These are phyloP conservation scores for Cicer judaicum DNA, from an alignment of 306 rosid genomes.

Conservation along the genomic window DNA sequence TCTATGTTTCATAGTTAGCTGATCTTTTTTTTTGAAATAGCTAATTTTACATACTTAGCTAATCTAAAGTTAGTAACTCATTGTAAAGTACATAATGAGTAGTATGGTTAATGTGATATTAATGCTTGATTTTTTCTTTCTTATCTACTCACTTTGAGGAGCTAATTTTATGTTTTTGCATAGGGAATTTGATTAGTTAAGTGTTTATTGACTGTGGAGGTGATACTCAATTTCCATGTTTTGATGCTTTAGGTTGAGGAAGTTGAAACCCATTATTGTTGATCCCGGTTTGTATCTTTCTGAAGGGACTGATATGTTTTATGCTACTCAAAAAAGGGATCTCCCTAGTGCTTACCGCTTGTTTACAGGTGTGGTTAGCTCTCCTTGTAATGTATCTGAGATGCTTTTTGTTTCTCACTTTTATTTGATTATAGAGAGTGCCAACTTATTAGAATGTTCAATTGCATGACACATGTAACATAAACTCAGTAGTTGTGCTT, in stretches of 20 bases:
- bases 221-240: slow-evolving; percentile 27
- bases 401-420: not conserved
- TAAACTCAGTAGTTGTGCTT: not conserved
- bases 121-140: not conserved
- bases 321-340: slow-evolving; percentile 88
- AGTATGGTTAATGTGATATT: not conserved
- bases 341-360: slow-evolving; percentile 81
- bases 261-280: slow-evolving; percentile 81
- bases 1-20: not conserved
- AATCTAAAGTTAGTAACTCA: not conserved
- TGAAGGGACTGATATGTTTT: slow-evolving; percentile 84
- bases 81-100: not conserved
- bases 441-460: not conserved
- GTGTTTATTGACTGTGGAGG: slow-evolving; percentile 6
- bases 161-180: not conserved
- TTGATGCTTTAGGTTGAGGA: slow-evolving; percentile 62
- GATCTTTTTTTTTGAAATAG: not conserved
- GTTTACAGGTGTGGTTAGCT: slow-evolving; percentile 68
- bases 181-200: not conserved
- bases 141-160: not conserved
- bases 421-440: slow-evolving; percentile 28
- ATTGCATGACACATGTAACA: not conserved
- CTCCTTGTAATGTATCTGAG: not conserved
- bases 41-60: not conserved
- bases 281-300: slow-evolving; percentile 95